Conservation (phyloP, 1,284 basidiomycete genomes). For the Butyriboletus appendiculatus region DNA sequence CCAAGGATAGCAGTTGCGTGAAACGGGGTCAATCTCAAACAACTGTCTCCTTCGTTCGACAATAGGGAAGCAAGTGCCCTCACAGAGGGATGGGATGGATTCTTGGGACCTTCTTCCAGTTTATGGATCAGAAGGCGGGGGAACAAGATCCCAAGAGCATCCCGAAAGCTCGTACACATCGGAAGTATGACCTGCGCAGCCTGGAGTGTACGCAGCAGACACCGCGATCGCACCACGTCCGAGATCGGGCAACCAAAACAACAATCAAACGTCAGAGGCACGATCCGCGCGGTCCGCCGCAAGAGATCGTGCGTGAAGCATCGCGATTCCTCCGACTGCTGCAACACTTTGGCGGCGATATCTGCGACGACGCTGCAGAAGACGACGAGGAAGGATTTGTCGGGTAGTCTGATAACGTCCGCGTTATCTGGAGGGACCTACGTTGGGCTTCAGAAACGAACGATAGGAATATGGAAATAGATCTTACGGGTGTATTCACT, state of each 20-base stretch:
- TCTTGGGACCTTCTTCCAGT: constrained; percentile 33
- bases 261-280: constrained; percentile 47
- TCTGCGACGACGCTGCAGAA: constrained; percentile 49
- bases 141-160: constrained; percentile 30
- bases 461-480: neutral
- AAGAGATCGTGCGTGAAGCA: constrained; percentile 51
- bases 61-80: constrained; percentile 24
- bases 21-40: constrained; percentile 31
- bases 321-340: constrained; percentile 42
- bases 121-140: constrained; percentile 36
- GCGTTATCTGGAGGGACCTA: constrained; percentile 30
- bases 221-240: constrained; percentile 38
- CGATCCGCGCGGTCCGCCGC: constrained; percentile 40
- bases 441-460: constrained; percentile 18
- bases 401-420: constrained; percentile 40
- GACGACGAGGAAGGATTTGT: constrained; percentile 41
- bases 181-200: constrained; percentile 27
- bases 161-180: constrained; percentile 20
- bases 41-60: constrained; percentile 26
- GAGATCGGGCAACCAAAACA: constrained; percentile 44
- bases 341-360: constrained; percentile 43
- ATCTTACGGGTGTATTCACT: constrained; percentile 33
- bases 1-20: constrained; percentile 33
- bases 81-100: constrained; percentile 17
- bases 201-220: constrained; percentile 43